Evolutionary conservation across 352 stramenopile species (phyloP).

Genomic region (Pythium utonaiense): DNA sequence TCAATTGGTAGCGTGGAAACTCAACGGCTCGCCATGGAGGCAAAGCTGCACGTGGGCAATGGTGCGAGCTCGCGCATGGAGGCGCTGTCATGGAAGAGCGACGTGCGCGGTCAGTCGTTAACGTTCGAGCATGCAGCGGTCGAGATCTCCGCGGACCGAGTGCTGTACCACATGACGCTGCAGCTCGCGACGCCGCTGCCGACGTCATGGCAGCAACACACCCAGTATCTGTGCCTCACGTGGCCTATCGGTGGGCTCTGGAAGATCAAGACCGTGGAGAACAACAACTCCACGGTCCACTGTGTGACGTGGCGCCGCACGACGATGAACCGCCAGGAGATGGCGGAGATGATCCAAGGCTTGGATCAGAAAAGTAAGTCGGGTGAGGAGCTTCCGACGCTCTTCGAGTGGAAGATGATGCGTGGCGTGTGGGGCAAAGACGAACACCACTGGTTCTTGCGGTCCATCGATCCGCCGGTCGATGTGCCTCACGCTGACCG

Average conservation of each 20-base stretch:
- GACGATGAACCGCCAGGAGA: constrained; percentile 2
- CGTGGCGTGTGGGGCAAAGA: constrained; percentile 36
- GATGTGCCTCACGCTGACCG: neutral
- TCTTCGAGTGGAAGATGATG: constrained; percentile 65
- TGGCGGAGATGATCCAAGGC: neutral
- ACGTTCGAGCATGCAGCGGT: constrained; percentile 43
- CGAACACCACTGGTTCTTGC: constrained; percentile 50
- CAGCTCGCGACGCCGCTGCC: constrained; percentile 41
- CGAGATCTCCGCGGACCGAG: constrained; percentile 41
- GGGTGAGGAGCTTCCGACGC: constrained; percentile 12
- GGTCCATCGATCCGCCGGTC: constrained; percentile 29
- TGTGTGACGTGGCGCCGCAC: constrained; percentile 41
- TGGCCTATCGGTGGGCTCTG: constrained; percentile 52
- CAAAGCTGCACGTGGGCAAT: neutral
- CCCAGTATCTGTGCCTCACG: constrained; percentile 41
- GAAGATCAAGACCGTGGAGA: constrained; percentile 36
- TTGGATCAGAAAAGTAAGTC: neutral
- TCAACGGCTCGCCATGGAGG: no score
- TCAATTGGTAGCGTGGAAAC: no score
- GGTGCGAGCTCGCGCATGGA: constrained; percentile 13
- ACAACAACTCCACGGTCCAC: constrained; percentile 25
- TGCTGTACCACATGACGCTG: constrained; percentile 44
- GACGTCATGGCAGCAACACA: constrained; percentile 25
- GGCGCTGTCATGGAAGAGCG: constrained; percentile 36
- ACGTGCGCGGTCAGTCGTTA: constrained; percentile 35